phyloP scores from a whole-genome alignment of 73 alveolate species.

The Paramecium sexaurelia region DNA sequence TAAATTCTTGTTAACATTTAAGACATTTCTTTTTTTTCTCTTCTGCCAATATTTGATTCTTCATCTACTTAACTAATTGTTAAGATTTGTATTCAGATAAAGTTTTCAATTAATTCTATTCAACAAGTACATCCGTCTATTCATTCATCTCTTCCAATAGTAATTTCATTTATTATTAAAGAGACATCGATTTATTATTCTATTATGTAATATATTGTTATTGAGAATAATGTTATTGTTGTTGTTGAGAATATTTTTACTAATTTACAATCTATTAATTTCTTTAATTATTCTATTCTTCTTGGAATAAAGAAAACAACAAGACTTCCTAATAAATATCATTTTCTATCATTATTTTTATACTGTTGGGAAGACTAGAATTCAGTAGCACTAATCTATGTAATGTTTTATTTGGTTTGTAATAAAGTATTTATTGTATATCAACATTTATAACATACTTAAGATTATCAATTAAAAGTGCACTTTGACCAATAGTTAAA shows the following conservation, averaged over 20 bases:
- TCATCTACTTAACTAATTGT: background rate
- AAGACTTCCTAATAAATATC: background rate
- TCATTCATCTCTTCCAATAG: background rate
- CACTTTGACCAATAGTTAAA: background rate
- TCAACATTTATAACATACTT: constrained; percentile 29
- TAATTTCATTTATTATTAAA: background rate
- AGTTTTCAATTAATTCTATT: background rate
- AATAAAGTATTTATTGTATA: constrained; percentile 21
- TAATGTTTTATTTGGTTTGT: background rate
- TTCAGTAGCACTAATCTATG: background rate
- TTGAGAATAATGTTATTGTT: background rate
- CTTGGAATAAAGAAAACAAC: background rate
- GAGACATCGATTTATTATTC: background rate
- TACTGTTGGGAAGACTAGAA: background rate
- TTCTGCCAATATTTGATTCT: background rate
- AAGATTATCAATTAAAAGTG: constrained; percentile 10
- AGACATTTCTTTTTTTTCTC: background rate
- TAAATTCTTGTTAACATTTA: background rate
- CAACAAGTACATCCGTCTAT: background rate
- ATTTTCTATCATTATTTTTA: constrained; percentile 9
- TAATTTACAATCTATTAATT: background rate
- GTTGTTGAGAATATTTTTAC: background rate
- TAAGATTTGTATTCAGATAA: background rate
- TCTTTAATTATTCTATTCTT: background rate
- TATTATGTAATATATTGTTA: background rate